phyloP scores from a whole-genome alignment of 106 monocot genomes.

The Dendrobium catenatum region DNA sequence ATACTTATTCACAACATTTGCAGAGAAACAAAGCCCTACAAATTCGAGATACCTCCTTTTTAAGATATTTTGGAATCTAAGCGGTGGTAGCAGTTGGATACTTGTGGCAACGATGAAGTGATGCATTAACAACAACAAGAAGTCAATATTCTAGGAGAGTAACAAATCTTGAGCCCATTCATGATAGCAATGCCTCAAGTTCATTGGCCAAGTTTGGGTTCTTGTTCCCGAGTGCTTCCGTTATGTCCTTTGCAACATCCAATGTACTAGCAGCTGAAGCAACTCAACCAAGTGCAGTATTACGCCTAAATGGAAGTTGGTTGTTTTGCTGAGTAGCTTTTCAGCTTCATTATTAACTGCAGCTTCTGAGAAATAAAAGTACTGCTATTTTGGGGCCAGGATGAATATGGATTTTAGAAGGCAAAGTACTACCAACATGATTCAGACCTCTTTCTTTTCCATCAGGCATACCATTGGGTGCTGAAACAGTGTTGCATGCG shows the following conservation, averaged over 20 bases:
- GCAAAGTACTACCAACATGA: conserved; percentile 28
- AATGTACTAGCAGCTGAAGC: conserved; percentile 86
- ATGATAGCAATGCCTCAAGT: conserved; percentile 57
- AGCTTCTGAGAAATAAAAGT: conserved; percentile 50
- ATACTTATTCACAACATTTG: too few species aligned
- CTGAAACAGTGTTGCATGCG: conserved; percentile 64
- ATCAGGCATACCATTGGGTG: conserved; percentile 35
- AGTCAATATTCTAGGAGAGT: too few species aligned
- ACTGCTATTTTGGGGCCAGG: conserved; percentile 33
- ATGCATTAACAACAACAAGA: too few species aligned
- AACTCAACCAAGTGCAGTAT: conserved; percentile 52
- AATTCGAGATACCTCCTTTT: too few species aligned
- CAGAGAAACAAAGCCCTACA: too few species aligned
- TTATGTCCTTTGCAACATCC: conserved; percentile 98
- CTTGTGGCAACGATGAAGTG: too few species aligned
- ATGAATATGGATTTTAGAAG: conserved; percentile 46
- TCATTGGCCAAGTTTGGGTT: conserved; percentile 87
- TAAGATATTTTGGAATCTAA: too few species aligned
- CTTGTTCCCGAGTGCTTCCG: conserved; percentile 95
- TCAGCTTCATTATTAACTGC: conserved; percentile 38
- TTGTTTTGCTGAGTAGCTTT: conserved; percentile 25
- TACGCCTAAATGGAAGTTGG: conserved; percentile 48
- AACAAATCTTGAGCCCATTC: not conserved
- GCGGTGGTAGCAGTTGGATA: too few species aligned
- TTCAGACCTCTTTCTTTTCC: conserved; percentile 43